A percentile compares a stretch with the other conserved stretches of the same genome.
phyloP scores from a whole-genome alignment of 495 filamentous ascomycete species.

The Mycothermus thermophilus region DNA sequence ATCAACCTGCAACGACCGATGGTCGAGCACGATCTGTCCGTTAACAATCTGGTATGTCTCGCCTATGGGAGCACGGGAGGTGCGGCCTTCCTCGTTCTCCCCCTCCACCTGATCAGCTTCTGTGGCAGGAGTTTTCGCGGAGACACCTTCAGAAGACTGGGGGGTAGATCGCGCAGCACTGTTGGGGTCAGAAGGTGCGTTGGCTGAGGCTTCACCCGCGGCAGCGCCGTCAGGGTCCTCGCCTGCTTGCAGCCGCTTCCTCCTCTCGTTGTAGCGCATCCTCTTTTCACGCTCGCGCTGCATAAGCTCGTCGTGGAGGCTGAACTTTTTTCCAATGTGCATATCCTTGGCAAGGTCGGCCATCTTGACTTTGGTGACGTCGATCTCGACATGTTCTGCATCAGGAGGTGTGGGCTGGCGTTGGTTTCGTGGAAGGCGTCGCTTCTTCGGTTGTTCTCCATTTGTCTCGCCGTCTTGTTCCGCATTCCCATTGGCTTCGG shows the following conservation, averaged over 20 bases:
- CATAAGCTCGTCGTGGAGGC: slow-evolving; percentile 45
- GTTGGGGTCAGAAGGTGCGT: background rate
- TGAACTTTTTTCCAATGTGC: slow-evolving; percentile 67
- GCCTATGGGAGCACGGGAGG: slow-evolving; percentile 7
- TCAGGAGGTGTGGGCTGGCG: slow-evolving; percentile 56
- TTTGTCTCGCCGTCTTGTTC: slow-evolving; percentile 11
- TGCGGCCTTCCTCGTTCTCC: background rate
- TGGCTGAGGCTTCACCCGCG: slow-evolving; percentile 2
- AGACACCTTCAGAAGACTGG: background rate
- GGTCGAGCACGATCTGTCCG: slow-evolving; percentile 70
- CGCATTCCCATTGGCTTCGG: background rate
- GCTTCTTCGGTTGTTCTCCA: slow-evolving; percentile 11
- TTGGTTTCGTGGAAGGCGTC: slow-evolving; percentile 10
- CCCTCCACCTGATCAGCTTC: no score
- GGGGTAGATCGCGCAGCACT: background rate
- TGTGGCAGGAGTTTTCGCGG: slow-evolving; percentile 1
- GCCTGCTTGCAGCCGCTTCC: slow-evolving; percentile 10
- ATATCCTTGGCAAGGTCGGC: slow-evolving; percentile 65
- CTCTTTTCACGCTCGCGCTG: slow-evolving; percentile 32
- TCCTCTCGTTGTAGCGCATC: slow-evolving; percentile 24
- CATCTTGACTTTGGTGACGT: slow-evolving; percentile 61
- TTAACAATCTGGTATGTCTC: slow-evolving; percentile 49
- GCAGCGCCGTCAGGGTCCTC: slow-evolving; percentile 3
- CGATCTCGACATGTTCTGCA: slow-evolving; percentile 58
- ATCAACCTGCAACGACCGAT: slow-evolving; percentile 64